Base-by-base conservation (phyloP, 148 eudicot genomes). In the Camellia sinensis region DNA sequence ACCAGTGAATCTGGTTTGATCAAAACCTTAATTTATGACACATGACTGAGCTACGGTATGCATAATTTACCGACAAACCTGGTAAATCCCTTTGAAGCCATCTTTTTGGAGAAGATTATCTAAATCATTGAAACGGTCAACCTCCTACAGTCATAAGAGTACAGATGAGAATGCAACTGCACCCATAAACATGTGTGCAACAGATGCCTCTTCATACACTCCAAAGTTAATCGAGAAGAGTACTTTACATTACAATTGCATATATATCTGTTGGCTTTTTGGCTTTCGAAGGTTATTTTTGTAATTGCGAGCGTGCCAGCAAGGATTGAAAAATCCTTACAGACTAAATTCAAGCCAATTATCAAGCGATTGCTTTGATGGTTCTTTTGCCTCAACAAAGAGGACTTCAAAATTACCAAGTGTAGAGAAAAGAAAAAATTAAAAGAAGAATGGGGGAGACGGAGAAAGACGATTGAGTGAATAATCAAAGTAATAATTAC, bases 51-150 rank as follows among this genome's bases (percentile, higher is more conserved):
- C 17, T 50, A 48, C 41, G 40, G 59, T 48, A 52, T 21, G 63
- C n/a, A 77, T 68, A 22, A 56, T 43, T n/a, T 69, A 43, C 57
- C 54, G 17, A 21, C 22, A 78, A 76, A 95, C 98, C 97, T 91
- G 88, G 84, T 87, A 84, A 80, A 88, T 85, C 78, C 98, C 97
- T 79, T 70, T 73, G 78, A 83, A 95, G 63, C 97, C 98, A 86
- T 90, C 88, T 79, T 83, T 83, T 59, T 79, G 83, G 10, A 95
- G 92, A 76, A 80, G 73, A 69, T 84, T 72, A 71, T 86, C 82
- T 63, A 95, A 80, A 79, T 95, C 97, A 80, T 83, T 50, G 80
- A 87, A 95, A 78, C 90, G 86, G 84, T 95, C 98, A 22, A 95
- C 98, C 86, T 95, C 98, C 98, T 95, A 84, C 72, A 79, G 69